Base-by-base conservation (phyloP, 164 flowering plant genomes). In the Berberis vulgaris region DNA sequence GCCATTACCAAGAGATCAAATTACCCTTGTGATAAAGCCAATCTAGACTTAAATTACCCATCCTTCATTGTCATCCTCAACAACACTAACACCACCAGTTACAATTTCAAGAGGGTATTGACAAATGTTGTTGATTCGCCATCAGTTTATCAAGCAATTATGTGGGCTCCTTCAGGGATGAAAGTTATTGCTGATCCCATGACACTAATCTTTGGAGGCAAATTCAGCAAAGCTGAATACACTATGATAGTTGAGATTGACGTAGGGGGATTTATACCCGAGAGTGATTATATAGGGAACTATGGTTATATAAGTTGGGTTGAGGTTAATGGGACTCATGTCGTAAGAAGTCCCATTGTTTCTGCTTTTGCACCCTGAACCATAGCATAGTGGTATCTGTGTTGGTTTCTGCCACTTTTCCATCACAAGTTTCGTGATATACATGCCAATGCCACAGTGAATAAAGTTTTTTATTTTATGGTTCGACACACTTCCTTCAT, bases 1-100 rank as follows among this genome's bases (percentile, higher is more conserved):
- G 60, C 43, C 9, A 63, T 72, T n/a, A 57, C 67, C 4, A 42
- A 58, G 54, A 49, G 50, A 61, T 66, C 58, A 12, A 50, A 66
- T n/a, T 42, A 55, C 54, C 6, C 40, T 2, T 71, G 69, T 61
- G 43, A 10, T 57, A 43, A 57, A 1, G 60, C 60, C 11, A 57
- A 41, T 41, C 60, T 41, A 5, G 45, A 57, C 60, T n/a, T 57
- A 2, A 57, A 57, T 42, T 57, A 57, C 41, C 60, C 60, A 7
- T 57, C 60, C 7, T 57, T 57, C 60, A 57, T 57, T n/a, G 3
- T 57, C 43, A 7, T 57, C 2, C 10, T 57, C 1, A 57, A 57
- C 45, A 39, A 42, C 11, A 57, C 60, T 9, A 57, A 57, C 60
- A 57, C 60, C 6, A 41, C 60, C 7, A 41, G 60, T 4, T 57